Percentiles rank a stretch among this genome's conserved stretches.
Conservation (phyloP, 139 green algal species). For the Deuterostichococcus epilithicus region DNA sequence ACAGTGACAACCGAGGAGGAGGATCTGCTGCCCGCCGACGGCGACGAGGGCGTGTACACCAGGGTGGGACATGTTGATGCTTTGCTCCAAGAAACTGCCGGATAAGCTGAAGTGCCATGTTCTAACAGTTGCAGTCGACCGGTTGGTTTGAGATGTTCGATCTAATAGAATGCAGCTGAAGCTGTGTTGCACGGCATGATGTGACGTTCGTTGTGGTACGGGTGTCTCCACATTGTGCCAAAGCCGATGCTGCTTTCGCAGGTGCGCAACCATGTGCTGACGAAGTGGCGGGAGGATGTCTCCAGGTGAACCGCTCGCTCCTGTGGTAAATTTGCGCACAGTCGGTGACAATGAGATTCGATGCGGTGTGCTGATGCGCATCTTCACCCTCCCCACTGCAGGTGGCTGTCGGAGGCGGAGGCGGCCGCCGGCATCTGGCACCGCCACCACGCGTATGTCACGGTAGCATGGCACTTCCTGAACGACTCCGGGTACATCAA, state of each 20-base stretch:
- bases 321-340: background rate
- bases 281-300: slow-evolving; percentile 33
- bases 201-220: background rate
- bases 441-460: slow-evolving; percentile 14
- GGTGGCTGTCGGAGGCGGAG: slow-evolving; percentile 43
- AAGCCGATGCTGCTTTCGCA: slow-evolving; percentile 17
- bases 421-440: slow-evolving; percentile 26
- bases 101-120: background rate
- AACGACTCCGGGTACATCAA: slow-evolving; percentile 82
- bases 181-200: background rate
- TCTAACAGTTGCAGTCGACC: background rate
- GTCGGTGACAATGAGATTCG: background rate
- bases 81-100: background rate
- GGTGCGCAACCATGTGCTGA: slow-evolving; percentile 66
- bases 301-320: slow-evolving; percentile 3
- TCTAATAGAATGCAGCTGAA: background rate
- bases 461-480: slow-evolving; percentile 65
- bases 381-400: background rate
- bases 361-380: background rate
- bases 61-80: background rate
- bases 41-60: slow-evolving; percentile 33
- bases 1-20: slow-evolving; percentile 36
- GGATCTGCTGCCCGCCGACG: slow-evolving; percentile 37
- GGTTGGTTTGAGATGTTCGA: background rate
- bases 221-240: too few relatives aligned